These are phyloP conservation scores for Alloascoidea hylecoeti DNA, from an alignment of 805 yeast genomes.

Conservation along the genomic window DNA sequence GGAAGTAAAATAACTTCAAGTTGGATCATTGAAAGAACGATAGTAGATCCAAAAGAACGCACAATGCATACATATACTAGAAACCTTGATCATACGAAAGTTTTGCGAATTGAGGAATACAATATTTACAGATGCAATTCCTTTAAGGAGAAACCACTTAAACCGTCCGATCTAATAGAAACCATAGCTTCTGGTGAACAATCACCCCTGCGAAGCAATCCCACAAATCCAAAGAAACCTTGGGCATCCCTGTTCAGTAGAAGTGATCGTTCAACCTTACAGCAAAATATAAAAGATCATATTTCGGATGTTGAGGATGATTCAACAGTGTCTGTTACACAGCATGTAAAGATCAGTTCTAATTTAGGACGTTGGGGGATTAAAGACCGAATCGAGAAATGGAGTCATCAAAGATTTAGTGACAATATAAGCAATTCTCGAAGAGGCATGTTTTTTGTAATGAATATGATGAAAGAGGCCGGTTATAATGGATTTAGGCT, in stretches of 20 bases:
- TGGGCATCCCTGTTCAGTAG: background rate
- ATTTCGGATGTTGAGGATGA: slow-evolving; percentile 6
- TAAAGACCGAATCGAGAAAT: slow-evolving; percentile 62
- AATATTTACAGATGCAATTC: slow-evolving; percentile 34
- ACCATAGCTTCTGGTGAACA: too few species aligned
- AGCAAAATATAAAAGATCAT: slow-evolving; percentile 2
- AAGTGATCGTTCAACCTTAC: background rate
- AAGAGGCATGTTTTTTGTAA: slow-evolving; percentile 64
- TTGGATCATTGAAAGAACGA: slow-evolving; percentile 71
- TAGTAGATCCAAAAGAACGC: slow-evolving; percentile 47
- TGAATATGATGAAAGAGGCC: slow-evolving; percentile 33
- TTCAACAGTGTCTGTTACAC: slow-evolving; percentile 29
- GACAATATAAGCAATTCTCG: slow-evolving; percentile 54
- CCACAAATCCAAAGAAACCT: background rate
- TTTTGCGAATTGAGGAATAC: slow-evolving; percentile 69
- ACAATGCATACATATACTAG: slow-evolving; percentile 58
- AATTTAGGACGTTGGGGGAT: slow-evolving; percentile 51
- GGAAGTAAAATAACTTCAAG: slow-evolving; percentile 56
- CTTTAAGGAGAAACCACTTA: slow-evolving; percentile 4
- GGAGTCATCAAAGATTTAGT: slow-evolving; percentile 63
- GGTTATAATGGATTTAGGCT: background rate
- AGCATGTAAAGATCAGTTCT: slow-evolving; percentile 56
- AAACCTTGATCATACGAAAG: slow-evolving; percentile 71
- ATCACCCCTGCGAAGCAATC: too few species aligned
- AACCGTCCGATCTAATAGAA: too few species aligned